Evolutionary conservation across 768 basidiomycete species (phyloP).

Genomic region (Mycena galopus): DNA sequence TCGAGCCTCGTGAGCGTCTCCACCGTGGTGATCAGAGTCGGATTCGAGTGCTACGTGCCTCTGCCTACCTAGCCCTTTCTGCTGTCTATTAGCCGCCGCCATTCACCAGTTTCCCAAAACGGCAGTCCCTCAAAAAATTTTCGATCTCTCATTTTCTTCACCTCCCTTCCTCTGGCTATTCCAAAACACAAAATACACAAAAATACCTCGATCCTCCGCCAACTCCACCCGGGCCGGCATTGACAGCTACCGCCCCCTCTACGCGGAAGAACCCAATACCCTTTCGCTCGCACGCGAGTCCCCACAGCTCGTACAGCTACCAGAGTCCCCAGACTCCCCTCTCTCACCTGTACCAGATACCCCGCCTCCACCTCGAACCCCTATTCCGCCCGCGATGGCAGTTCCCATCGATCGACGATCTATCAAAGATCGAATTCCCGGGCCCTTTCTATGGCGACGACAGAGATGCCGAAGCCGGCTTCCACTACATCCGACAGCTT

Average conservation of each 20-base stretch:
- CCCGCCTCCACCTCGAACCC: too few relatives aligned
- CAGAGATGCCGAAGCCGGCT: too few relatives aligned
- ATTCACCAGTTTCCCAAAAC: neutral
- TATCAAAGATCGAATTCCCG: neutral
- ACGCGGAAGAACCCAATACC: neutral
- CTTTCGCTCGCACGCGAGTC: neutral
- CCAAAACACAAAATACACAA: slow-evolving; percentile 3
- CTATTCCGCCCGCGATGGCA: neutral
- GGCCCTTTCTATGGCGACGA: slow-evolving; percentile 9
- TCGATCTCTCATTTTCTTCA: neutral
- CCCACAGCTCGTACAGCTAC: neutral
- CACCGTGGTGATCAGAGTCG: slow-evolving; percentile 14
- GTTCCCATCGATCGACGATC: neutral
- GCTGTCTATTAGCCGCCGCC: neutral
- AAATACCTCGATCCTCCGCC: slow-evolving; percentile 11
- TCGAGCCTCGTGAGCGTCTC: slow-evolving; percentile 15
- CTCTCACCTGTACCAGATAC: too few relatives aligned
- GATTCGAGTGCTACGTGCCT: slow-evolving; percentile 22
- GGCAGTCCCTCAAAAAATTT: neutral
- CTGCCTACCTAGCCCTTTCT: slow-evolving; percentile 2
- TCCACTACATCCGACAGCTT: neutral
- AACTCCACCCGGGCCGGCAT: slow-evolving; percentile 7
- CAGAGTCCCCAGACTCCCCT: neutral
- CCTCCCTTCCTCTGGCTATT: neutral
- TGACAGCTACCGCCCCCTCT: slow-evolving; percentile 5